Conservation (phyloP, 495 filamentous ascomycete genomes). For the Tuber calosporum region DNA sequence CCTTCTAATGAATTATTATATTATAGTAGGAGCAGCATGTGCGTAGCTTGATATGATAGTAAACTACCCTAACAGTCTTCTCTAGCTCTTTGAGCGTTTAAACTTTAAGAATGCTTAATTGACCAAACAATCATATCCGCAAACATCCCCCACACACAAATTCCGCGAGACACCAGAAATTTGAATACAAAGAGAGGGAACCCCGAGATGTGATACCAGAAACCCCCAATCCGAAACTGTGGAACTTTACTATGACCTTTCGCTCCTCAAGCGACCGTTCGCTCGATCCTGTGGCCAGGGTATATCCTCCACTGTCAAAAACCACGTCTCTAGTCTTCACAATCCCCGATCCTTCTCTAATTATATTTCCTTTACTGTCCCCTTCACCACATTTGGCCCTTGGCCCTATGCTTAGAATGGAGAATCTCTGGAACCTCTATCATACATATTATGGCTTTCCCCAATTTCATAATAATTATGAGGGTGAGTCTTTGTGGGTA, state of each 20-base stretch:
- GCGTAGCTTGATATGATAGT: not conserved
- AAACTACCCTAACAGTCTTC: not conserved
- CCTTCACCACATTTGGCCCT: conserved; percentile 1
- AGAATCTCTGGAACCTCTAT: not conserved
- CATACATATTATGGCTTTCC: not conserved
- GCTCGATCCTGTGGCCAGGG: not conserved
- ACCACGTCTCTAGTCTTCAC: conserved; percentile 9
- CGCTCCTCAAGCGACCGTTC: not conserved
- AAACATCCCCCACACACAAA: not conserved
- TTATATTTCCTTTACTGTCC: conserved; percentile 7
- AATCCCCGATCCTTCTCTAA: conserved; percentile 3
- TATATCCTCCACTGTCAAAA: not conserved
- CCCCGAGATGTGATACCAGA: not conserved
- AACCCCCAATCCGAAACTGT: not conserved
- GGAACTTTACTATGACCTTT: not conserved
- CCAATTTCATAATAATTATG: not conserved
- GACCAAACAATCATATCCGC: not conserved
- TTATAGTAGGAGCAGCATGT: not conserved
- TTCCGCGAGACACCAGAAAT: not conserved
- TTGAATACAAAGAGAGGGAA: not conserved
- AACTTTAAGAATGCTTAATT: not conserved
- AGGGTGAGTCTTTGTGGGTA: not conserved
- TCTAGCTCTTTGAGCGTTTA: not conserved
- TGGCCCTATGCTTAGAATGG: not conserved
- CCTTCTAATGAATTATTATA: not conserved